These are phyloP conservation scores for Kuraishia ogatae DNA, from an alignment of 805 yeast genomes.

Conservation along the genomic window DNA sequence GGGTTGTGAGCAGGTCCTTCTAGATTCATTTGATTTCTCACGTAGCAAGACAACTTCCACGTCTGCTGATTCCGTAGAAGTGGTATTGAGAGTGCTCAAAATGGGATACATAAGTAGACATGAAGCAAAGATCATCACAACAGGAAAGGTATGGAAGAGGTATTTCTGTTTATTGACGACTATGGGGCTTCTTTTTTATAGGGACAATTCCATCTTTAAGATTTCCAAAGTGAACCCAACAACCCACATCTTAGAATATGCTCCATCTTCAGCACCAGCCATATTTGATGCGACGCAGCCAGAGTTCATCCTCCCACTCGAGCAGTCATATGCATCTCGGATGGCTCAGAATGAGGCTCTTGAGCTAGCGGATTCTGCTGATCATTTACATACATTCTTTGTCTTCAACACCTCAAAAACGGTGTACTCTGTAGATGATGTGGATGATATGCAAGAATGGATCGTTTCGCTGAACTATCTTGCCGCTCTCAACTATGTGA, in stretches of 20 bases:
- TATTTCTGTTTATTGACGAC: constrained; percentile 40
- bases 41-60: no score
- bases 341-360: constrained; percentile 15
- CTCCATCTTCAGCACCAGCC: neutral
- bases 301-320: constrained; percentile 11
- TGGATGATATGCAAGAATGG: constrained; percentile 52
- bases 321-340: constrained; percentile 20
- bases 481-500: constrained; percentile 35
- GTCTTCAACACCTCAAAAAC: constrained; percentile 32
- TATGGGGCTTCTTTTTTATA: constrained; percentile 39
- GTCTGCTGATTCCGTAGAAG: neutral
- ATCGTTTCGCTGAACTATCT: constrained; percentile 43
- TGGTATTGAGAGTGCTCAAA: constrained; percentile 24
- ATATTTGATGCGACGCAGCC: constrained; percentile 18
- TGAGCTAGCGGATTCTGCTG: constrained; percentile 7
- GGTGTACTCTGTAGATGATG: constrained; percentile 30
- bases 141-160: constrained; percentile 29
- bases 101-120: constrained; percentile 30
- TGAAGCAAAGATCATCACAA: constrained; percentile 23
- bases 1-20: constrained; percentile 8
- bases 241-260: neutral
- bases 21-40: neutral
- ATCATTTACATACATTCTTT: constrained; percentile 19
- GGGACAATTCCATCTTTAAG: constrained; percentile 25
- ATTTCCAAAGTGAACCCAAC: constrained; percentile 5